phyloP scores from a whole-genome alignment of 78 protist species.

The Tieghemostelium lacteum region DNA sequence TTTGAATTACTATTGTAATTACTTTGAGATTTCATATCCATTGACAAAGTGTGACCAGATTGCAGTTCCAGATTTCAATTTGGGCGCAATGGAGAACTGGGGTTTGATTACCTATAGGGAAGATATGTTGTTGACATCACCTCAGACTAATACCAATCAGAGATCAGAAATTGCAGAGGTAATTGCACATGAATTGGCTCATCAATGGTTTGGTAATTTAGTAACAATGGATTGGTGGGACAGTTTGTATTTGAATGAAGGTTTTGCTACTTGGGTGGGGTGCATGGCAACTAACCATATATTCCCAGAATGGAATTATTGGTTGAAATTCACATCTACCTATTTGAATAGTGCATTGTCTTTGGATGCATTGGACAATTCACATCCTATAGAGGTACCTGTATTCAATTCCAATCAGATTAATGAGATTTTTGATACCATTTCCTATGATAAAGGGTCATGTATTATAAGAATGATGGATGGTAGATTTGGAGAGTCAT shows the following conservation, averaged over 20 bases:
- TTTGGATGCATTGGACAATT: slow-evolving; percentile 84
- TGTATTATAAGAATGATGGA: slow-evolving; percentile 91
- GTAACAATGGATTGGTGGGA: slow-evolving; percentile 99
- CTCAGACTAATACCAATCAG: not conserved
- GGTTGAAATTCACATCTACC: slow-evolving; percentile 65
- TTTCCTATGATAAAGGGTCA: slow-evolving; percentile 87
- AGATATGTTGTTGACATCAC: slow-evolving; percentile 75
- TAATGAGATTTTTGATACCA: slow-evolving; percentile 94
- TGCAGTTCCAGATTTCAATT: slow-evolving; percentile 91
- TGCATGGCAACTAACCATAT: slow-evolving; percentile 74
- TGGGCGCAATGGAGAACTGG: slow-evolving; percentile 96
- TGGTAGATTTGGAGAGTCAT: slow-evolving; percentile 80
- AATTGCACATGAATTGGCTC: slow-evolving; percentile 90
- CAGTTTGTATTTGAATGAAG: slow-evolving; percentile 95
- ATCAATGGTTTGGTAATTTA: slow-evolving; percentile 97
- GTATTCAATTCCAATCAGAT: slow-evolving; percentile 81
- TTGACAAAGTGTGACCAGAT: slow-evolving; percentile 91
- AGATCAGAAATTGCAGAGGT: slow-evolving; percentile 69
- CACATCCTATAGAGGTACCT: slow-evolving; percentile 96
- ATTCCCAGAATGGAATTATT: slow-evolving; percentile 91
- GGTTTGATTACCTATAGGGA: slow-evolving; percentile 92
- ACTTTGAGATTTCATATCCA: slow-evolving; percentile 88
- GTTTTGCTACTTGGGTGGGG: slow-evolving; percentile 91
- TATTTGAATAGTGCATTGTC: slow-evolving; percentile 72
- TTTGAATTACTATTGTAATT: slow-evolving; percentile 75